phyloP scores from a whole-genome alignment of 805 yeast genomes.

The Ogataea minuta region DNA sequence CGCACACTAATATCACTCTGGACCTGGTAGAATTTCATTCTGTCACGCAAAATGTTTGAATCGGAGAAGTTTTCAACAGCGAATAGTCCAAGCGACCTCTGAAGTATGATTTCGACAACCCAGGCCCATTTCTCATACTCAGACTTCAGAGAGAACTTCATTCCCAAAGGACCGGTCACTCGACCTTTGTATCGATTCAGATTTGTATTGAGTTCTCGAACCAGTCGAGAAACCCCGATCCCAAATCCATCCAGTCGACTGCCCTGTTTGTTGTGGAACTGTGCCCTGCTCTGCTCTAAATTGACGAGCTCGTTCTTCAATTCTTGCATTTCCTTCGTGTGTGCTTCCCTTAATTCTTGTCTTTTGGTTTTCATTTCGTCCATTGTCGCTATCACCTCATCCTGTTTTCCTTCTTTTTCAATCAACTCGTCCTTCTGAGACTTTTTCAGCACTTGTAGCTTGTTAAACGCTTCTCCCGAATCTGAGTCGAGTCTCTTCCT shows the following conservation, averaged over 20 bases:
- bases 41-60: constrained; percentile 39
- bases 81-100: constrained; percentile 55
- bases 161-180: constrained; percentile 85
- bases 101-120: constrained; percentile 56
- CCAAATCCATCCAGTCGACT: constrained; percentile 49
- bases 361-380: constrained; percentile 16
- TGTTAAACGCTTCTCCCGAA: constrained; percentile 45
- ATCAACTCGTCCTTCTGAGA: constrained; percentile 18
- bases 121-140: constrained; percentile 57
- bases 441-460: constrained; percentile 20
- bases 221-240: constrained; percentile 38
- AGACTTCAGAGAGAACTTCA: constrained; percentile 51
- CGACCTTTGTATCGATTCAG: constrained; percentile 38
- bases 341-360: constrained; percentile 12
- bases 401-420: constrained; percentile 17
- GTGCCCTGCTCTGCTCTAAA: constrained; percentile 19
- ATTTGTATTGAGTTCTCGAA: constrained; percentile 41
- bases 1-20: constrained; percentile 48
- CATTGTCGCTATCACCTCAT: constrained; percentile 6
- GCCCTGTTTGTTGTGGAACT: constrained; percentile 34
- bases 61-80: constrained; percentile 67
- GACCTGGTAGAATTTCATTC: constrained; percentile 34
- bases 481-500: constrained; percentile 38
- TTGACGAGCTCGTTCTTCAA: constrained; percentile 24
- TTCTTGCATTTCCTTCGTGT: constrained; percentile 12